Evolutionary conservation across 805 yeast species (phyloP).

Genomic region (Candida corydali): DNA sequence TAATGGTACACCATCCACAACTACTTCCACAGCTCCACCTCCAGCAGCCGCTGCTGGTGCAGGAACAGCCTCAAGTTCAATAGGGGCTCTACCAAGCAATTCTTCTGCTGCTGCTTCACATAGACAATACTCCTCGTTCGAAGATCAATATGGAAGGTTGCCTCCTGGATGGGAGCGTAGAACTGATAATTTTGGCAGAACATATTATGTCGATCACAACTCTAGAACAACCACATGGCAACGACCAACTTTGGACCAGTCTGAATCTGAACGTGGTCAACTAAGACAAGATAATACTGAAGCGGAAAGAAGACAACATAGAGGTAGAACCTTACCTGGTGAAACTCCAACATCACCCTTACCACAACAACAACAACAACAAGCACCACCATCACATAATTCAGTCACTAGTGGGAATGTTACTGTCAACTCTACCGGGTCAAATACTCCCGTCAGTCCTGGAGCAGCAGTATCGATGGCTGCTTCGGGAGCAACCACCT

Average conservation of each 20-base stretch:
- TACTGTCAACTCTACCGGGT: conserved; percentile 41
- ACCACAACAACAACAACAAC: conserved; percentile 11
- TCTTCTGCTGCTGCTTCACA: conserved; percentile 14
- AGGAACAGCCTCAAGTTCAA: conserved; percentile 5
- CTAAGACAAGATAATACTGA: conserved; percentile 71
- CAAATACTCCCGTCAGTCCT: conserved; percentile 53
- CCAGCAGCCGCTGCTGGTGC: conserved; percentile 10
- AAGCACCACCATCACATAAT: conserved; percentile 17
- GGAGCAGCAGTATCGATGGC: conserved; percentile 68
- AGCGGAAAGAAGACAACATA: conserved; percentile 85
- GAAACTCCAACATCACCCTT: conserved; percentile 36
- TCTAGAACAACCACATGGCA: conserved; percentile 99
- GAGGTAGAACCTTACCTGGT: conserved; percentile 86
- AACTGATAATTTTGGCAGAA: conserved; percentile 95
- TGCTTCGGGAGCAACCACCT: conserved; percentile 83
- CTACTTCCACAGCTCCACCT: conserved; percentile 14
- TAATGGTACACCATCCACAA: not conserved
- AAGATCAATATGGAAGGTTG: conserved; percentile 92
- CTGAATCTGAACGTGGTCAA: conserved; percentile 64
- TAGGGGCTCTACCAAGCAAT: too few relatives aligned
- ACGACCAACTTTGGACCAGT: conserved; percentile 81
- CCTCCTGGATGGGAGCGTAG: conserved; percentile 99
- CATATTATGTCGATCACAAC: conserved; percentile 97
- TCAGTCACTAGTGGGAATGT: conserved; percentile 41
- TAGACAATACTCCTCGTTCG: conserved; percentile 87